phyloP scores from a whole-genome alignment of 768 basidiomycete genomes.

The Trametopsis cervina region DNA sequence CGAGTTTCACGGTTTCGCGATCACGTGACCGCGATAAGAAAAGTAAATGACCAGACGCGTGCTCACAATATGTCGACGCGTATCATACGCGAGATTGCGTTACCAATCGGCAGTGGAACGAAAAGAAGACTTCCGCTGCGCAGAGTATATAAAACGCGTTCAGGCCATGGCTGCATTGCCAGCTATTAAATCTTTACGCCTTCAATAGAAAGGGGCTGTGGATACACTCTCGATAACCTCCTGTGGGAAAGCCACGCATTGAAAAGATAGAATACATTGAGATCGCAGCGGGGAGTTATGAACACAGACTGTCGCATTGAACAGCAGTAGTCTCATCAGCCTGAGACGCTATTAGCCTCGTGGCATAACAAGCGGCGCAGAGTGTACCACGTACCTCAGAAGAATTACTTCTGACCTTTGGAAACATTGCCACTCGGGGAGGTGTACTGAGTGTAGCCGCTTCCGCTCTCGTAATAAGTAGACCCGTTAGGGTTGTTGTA shows the following conservation, averaged over 20 bases:
- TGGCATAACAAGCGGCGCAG: too few relatives aligned
- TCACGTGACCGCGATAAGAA: background rate
- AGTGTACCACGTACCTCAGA: background rate
- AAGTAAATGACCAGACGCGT: background rate
- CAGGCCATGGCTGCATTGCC: too few relatives aligned
- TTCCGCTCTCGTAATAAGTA: conserved; percentile 49
- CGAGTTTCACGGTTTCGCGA: too few relatives aligned
- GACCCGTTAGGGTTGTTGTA: conserved; percentile 56
- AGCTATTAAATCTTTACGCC: too few relatives aligned
- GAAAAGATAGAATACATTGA: background rate
- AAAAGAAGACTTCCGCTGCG: too few relatives aligned
- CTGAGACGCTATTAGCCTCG: too few relatives aligned
- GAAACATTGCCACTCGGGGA: conserved; percentile 30
- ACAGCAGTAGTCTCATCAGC: too few relatives aligned
- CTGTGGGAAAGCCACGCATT: background rate
- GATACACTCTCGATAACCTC: background rate
- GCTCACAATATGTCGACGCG: background rate
- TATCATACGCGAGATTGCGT: background rate
- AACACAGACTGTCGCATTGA: too few relatives aligned
- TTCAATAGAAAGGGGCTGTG: too few relatives aligned
- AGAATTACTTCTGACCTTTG: conserved; percentile 16
- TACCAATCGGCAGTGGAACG: background rate
- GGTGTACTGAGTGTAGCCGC: conserved; percentile 44
- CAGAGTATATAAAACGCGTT: too few relatives aligned
- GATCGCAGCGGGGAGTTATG: background rate